Evolutionary conservation across 2,329 filamentous ascomycete species (phyloP).

Genomic region (Pseudopithomyces maydicus): DNA sequence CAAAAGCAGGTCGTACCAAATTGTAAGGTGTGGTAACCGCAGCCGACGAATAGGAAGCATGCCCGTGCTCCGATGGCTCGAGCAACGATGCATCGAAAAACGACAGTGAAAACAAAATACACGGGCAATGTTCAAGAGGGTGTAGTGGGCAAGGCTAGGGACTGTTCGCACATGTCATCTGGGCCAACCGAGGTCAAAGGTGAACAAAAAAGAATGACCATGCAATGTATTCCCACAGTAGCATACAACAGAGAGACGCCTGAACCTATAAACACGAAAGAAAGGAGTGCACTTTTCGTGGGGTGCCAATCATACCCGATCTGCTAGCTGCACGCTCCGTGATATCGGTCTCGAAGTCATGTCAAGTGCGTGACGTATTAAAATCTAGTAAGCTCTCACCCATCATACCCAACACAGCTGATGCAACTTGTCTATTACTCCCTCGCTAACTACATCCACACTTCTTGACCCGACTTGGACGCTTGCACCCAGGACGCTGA

Average conservation of each 20-base stretch:
- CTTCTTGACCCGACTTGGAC: constrained; percentile 29
- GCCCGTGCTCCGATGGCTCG: constrained; percentile 22
- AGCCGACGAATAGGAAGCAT: constrained; percentile 6
- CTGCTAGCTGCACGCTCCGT: constrained; percentile 24
- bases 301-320: constrained; percentile 24
- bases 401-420: constrained; percentile 42
- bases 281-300: constrained; percentile 35
- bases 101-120: constrained; percentile 1
- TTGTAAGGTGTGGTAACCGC: not conserved
- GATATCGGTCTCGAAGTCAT: constrained; percentile 17
- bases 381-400: constrained; percentile 35
- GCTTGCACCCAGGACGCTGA: constrained; percentile 31
- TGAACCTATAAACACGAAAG: constrained; percentile 32
- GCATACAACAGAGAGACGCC: constrained; percentile 26
- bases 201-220: constrained; percentile 1
- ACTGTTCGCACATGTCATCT: not conserved
- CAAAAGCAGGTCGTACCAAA: not conserved
- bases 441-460: constrained; percentile 22
- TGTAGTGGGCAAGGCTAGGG: not conserved
- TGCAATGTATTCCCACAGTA: constrained; percentile 28
- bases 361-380: constrained; percentile 39
- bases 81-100: constrained; percentile 11
- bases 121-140: not conserved
- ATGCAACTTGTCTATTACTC: constrained; percentile 38
- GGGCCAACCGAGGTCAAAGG: not conserved